A percentile compares a stretch with the other conserved stretches of the same genome.
Evolutionary conservation across 106 monocot genomes (phyloP).

Genomic region (Apostasia ramifera): DNA sequence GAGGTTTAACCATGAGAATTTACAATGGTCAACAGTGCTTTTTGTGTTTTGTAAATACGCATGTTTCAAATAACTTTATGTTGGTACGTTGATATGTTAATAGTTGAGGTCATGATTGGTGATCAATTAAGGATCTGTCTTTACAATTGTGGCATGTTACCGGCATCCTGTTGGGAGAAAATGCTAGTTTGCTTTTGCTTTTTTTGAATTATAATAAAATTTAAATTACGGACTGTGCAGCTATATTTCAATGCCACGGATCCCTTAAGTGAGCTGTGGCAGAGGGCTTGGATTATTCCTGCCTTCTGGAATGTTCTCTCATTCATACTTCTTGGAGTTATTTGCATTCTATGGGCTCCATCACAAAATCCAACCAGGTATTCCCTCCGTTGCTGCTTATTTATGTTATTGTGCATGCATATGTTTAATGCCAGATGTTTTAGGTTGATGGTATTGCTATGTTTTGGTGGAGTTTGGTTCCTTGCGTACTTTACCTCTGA

Average conservation of each 20-base stretch:
- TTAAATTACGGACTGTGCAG: constrained; percentile 22
- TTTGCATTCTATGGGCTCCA: constrained; percentile 88
- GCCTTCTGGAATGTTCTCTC: constrained; percentile 96
- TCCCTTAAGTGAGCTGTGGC: constrained; percentile 93
- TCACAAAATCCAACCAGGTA: constrained; percentile 84
- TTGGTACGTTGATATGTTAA: no score
- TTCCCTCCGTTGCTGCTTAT: neutral
- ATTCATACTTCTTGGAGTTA: constrained; percentile 65
- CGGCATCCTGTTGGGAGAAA: no score
- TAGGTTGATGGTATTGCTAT: neutral
- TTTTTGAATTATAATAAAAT: no score
- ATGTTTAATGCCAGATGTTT: neutral
- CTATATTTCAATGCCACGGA: constrained; percentile 96
- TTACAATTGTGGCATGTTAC: no score
- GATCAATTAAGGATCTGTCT: no score
- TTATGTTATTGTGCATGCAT: neutral
- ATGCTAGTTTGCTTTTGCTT: no score
- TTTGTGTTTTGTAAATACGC: no score
- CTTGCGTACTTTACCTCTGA: no score
- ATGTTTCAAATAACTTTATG: no score
- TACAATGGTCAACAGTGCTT: no score
- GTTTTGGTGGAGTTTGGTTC: neutral
- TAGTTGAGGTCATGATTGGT: no score
- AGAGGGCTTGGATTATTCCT: constrained; percentile 96
- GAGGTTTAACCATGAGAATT: no score